Evolutionary conservation across 2,329 filamentous ascomycete species (phyloP), one percentile per base, ranked within the genome.

Genomic region (Phyllosticta citribraziliensis): DNA sequence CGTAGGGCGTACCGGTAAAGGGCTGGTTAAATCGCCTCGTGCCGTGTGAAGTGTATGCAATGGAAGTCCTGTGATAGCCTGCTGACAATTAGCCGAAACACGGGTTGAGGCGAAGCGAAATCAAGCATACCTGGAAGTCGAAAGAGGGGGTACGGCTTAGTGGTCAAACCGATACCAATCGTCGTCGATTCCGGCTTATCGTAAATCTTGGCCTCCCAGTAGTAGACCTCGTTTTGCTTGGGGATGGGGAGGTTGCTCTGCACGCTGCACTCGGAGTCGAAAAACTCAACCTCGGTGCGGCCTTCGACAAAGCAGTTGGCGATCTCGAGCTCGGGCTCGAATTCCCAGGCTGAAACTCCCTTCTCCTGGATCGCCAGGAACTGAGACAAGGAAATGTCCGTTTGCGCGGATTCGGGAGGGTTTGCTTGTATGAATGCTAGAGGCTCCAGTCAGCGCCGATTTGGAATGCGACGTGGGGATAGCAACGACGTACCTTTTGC

Each of bases 301-400:
- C 80, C 93, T 76, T 99, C 93, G 65, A 99, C 94, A 72, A 99
- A 99, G 75, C 94, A 99, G 75, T 97, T 97, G 67, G 94, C 94
- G 67, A 97, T 97, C 75, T 99, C 94, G 40, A 97, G 79, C 74
- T 99, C 94, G n/a, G 94, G 94, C 74, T 97, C 94, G 70, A 99
- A 99, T 74, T 99, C 94, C 94, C 94, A 99, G 6, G 94, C 94
- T 5, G 94, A 96, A n/a, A 99, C 93, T 57, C 94, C 94, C 75
- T 99, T 99, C 78, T 99, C 94, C 78, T 99, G 94, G 66, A 99
- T 99, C 52, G 94, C 94, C 63, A 99, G 83, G 73, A 96, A 97
- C 73, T 99, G 94, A 40, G 94, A 97, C 65, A 99, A 79, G 22
- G 94, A 97, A 66, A 99, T 99, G 72, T 99, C 94, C 67, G 94